Evolutionary conservation across 148 eudicot species (phyloP).

Genomic region (Beta vulgaris): DNA sequence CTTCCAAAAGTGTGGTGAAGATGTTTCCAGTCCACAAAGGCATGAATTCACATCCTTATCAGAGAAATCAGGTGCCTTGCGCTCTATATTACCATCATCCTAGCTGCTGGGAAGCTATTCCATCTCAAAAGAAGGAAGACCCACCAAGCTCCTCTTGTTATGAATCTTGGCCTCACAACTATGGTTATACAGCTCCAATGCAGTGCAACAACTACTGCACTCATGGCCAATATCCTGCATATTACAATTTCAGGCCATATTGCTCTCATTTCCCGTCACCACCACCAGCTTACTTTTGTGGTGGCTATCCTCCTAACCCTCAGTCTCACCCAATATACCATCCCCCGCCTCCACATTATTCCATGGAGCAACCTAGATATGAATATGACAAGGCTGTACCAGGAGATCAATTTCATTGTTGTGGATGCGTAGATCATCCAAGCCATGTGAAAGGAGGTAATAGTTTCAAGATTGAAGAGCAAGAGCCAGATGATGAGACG

Average conservation of each 20-base stretch:
- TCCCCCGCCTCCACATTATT: conserved; percentile 45
- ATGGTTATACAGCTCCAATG: conserved; percentile 34
- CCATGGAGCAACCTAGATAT: conserved; percentile 46
- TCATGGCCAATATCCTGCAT: conserved; percentile 35
- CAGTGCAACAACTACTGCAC: conserved; percentile 47
- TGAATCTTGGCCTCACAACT: conserved; percentile 43
- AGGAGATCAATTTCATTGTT: conserved; percentile 41
- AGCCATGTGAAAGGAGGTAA: conserved; percentile 36
- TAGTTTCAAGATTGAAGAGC: conserved; percentile 48
- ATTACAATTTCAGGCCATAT: conserved; percentile 41
- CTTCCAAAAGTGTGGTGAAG: conserved; percentile 3
- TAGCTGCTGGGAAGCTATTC: conserved; percentile 26
- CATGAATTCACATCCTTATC: conserved; percentile 36
- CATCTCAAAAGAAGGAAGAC: conserved; percentile 35
- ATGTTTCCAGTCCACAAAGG: conserved; percentile 34
- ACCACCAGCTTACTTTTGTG: conserved; percentile 28
- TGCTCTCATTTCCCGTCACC: conserved; percentile 41
- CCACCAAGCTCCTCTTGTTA: conserved; percentile 21
- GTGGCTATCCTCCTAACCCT: conserved; percentile 38
- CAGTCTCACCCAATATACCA: conserved; percentile 38
- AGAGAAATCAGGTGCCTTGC: conserved; percentile 33
- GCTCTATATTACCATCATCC: conserved; percentile 32
- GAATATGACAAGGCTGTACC: conserved; percentile 44
- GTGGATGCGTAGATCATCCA: conserved; percentile 50
- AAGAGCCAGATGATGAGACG: conserved; percentile 39